These are phyloP conservation scores for Chalciporus pseudorubinellus DNA, from an alignment of 768 basidiomycete genomes.

Conservation along the genomic window DNA sequence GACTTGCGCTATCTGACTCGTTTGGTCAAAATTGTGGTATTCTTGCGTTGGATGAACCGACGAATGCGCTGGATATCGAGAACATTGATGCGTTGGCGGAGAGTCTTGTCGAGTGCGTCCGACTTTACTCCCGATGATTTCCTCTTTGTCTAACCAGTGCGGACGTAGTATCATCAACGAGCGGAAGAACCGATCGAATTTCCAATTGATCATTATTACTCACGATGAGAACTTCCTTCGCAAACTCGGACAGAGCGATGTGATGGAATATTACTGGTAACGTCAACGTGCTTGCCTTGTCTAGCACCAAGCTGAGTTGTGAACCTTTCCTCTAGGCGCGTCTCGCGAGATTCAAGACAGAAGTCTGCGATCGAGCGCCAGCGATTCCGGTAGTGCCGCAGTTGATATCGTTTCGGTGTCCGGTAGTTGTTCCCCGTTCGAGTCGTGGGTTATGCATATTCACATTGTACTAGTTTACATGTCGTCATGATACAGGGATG, in stretches of 20 bases:
- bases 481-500: no score
- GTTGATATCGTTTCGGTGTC: neutral
- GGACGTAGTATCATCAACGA: slow-evolving; percentile 86
- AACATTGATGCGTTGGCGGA: slow-evolving; percentile 93
- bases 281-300: neutral
- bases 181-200: slow-evolving; percentile 82
- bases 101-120: slow-evolving; percentile 84
- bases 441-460: no score
- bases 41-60: slow-evolving; percentile 95
- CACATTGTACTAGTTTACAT: no score
- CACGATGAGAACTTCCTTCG: slow-evolving; percentile 95
- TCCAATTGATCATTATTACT: slow-evolving; percentile 96
- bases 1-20: slow-evolving; percentile 94
- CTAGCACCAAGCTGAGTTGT: neutral
- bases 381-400: slow-evolving; percentile 51
- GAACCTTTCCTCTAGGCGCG: slow-evolving; percentile 56
- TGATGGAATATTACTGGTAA: slow-evolving; percentile 95
- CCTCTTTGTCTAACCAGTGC: no score
- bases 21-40: slow-evolving; percentile 99
- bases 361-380: slow-evolving; percentile 77
- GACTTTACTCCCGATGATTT: neutral
- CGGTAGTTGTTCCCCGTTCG: neutral
- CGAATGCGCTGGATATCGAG: slow-evolving; percentile 93
- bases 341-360: slow-evolving; percentile 66
- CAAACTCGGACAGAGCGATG: slow-evolving; percentile 84